These are phyloP conservation scores for Xylaria castorea DNA, from an alignment of 495 filamentous ascomycete species.

Conservation along the genomic window DNA sequence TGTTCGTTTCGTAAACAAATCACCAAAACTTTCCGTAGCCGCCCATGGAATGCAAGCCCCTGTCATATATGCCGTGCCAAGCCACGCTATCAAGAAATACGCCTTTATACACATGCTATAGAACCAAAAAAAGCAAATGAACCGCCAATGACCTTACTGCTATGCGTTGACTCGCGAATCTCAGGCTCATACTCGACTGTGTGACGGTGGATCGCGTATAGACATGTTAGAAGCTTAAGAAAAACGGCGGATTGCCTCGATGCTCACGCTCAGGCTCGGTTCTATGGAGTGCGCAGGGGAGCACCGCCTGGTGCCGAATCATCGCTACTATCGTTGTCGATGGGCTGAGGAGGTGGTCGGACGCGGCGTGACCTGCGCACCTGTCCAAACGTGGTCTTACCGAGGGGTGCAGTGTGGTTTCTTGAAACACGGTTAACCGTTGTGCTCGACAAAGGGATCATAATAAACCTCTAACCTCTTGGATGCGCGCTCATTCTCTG, in stretches of 20 bases:
- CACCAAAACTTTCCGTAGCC: constrained; percentile 15
- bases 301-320: constrained; percentile 27
- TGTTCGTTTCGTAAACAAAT: constrained; percentile 25
- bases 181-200: neutral
- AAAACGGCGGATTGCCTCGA: neutral
- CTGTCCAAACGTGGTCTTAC: constrained; percentile 22
- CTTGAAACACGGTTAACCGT: constrained; percentile 25
- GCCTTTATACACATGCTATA: constrained; percentile 5
- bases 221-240: neutral
- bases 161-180: constrained; percentile 2
- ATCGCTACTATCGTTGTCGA: constrained; percentile 28
- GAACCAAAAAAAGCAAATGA: constrained; percentile 10
- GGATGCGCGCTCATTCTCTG: constrained; percentile 47
- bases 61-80: constrained; percentile 18
- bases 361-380: constrained; percentile 15
- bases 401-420: constrained; percentile 11
- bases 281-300: neutral
- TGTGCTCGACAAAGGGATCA: constrained; percentile 39
- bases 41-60: constrained; percentile 20
- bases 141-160: neutral
- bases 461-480: constrained; percentile 56
- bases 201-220: neutral
- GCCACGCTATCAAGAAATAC: constrained; percentile 10
- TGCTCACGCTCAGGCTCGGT: neutral
- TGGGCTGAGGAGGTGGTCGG: neutral